Evolutionary conservation across 1,284 basidiomycete genomes (phyloP).

Genomic region (Ceratobasidium sp.): DNA sequence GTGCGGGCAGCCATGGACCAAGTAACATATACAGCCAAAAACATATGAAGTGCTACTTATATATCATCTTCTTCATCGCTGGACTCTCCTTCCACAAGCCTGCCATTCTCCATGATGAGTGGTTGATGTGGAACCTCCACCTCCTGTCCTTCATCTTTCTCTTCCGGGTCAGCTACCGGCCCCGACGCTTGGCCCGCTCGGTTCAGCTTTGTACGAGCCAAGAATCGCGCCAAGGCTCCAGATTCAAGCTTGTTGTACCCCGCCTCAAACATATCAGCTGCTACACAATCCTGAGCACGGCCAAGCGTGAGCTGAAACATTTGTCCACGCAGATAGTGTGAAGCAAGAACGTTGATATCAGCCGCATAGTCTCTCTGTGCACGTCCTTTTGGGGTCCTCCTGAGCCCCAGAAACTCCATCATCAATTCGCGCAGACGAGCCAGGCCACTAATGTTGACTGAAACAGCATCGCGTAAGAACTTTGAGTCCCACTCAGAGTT

Average conservation of each 20-base stretch:
- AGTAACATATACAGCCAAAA: too few species aligned
- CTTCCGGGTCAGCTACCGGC: background rate
- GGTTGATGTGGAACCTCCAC: too few species aligned
- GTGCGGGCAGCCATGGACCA: too few species aligned
- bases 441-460: background rate
- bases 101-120: background rate
- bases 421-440: background rate
- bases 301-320: background rate
- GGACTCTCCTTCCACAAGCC: background rate
- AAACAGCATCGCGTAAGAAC: background rate
- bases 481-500: background rate
- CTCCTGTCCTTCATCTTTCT: background rate
- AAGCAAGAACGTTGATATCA: constrained; percentile 27
- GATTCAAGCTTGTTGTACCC: constrained; percentile 2
- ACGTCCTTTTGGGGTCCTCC: background rate
- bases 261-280: background rate
- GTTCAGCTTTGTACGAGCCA: background rate
- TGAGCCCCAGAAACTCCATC: background rate
- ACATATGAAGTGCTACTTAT: too few species aligned
- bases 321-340: background rate
- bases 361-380: background rate
- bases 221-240: background rate
- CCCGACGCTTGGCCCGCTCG: too few species aligned
- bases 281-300: background rate
- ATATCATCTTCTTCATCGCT: background rate